phyloP scores from a whole-genome alignment of 352 stramenopile species.

The Phytophthora sp. region DNA sequence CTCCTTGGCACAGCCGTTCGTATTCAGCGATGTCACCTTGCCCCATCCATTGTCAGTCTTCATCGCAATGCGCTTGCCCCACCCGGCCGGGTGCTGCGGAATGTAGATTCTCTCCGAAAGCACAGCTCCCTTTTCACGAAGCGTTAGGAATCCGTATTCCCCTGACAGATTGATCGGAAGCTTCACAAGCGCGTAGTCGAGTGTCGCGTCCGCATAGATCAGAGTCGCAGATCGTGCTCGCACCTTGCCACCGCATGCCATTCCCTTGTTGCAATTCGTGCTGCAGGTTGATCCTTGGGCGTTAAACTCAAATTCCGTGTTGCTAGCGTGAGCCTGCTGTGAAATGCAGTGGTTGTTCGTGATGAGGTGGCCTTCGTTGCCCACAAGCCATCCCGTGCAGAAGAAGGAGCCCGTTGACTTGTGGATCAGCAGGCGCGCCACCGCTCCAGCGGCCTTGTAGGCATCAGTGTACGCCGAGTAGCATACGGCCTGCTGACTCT shows the following conservation, averaged over 20 bases:
- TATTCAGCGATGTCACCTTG: constrained; percentile 51
- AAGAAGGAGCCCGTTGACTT: constrained; percentile 60
- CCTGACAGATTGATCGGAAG: constrained; percentile 52
- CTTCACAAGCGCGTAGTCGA: constrained; percentile 79
- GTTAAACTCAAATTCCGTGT: constrained; percentile 73
- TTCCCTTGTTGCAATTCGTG: constrained; percentile 37
- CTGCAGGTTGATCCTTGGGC: constrained; percentile 51
- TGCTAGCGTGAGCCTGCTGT: constrained; percentile 43
- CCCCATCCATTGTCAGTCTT: constrained; percentile 53
- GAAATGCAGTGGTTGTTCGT: constrained; percentile 86
- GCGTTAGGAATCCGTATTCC: constrained; percentile 61
- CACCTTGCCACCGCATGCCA: constrained; percentile 53
- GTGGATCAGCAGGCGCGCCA: constrained; percentile 71
- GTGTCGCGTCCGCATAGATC: constrained; percentile 31
- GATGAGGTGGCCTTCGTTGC: constrained; percentile 72
- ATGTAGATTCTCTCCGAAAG: constrained; percentile 73
- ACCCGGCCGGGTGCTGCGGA: constrained; percentile 65
- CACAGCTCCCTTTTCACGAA: constrained; percentile 49
- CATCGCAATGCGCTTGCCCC: constrained; percentile 72
- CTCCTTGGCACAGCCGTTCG: constrained; percentile 45
- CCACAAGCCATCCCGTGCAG: constrained; percentile 80
- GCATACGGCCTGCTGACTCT: constrained; percentile 65
- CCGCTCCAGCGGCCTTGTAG: constrained; percentile 38
- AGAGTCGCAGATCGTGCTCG: constrained; percentile 39
- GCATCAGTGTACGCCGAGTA: constrained; percentile 27